Base-by-base conservation (phyloP, 106 monocot genomes). In the Hemerocallis citrina region DNA sequence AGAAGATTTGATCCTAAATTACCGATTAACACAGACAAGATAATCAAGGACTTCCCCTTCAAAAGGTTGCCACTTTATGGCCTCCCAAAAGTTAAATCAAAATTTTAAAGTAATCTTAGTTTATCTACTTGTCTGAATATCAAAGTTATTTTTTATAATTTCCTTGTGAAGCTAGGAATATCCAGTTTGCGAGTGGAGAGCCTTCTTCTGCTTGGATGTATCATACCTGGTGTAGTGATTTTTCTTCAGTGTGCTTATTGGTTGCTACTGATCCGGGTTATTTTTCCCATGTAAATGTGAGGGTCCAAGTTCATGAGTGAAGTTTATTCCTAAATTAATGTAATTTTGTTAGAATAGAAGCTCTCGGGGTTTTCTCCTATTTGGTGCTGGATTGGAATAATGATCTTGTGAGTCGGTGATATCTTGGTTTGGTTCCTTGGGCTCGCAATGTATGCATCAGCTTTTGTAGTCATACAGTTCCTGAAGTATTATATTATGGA, bases 1-100 rank as follows among this genome's bases (percentile, higher is more conserved):
- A 21, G 91, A 98, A 70, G 96, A 98, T 75, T 62, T 98, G 74
- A 61, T 92, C 39, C 88, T 98, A 14, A 81, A 98, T 34, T 98
- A 98, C 61, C 74, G 82, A 63, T 6, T 88, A 37, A 67, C 68
- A 12, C 84, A 81, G 29, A 46, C 59, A 7, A 76, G 74, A 66
- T 81, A 69, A 80, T 78, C 32, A 16, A 12, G 45, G 24, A 38
- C 39, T 62, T 39, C n/a, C 4, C 32, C 3, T 7, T 13, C 10
- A 34, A 22, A 20, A 64, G 47, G 45, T n/a, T 47, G 21, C 22
- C 21, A 4, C 5, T 8, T 24, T 52, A 7, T 30, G 12, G 49
- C 20, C 64, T 9, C 6, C 10, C 46, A 3, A 17, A 43, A 36
- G 4, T n/a, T 27, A 13, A 5, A 49, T 22, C 24, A 17, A 28